phyloP scores from a whole-genome alignment of 2,329 filamentous ascomycete species.

The Endocalyx cinctus region DNA sequence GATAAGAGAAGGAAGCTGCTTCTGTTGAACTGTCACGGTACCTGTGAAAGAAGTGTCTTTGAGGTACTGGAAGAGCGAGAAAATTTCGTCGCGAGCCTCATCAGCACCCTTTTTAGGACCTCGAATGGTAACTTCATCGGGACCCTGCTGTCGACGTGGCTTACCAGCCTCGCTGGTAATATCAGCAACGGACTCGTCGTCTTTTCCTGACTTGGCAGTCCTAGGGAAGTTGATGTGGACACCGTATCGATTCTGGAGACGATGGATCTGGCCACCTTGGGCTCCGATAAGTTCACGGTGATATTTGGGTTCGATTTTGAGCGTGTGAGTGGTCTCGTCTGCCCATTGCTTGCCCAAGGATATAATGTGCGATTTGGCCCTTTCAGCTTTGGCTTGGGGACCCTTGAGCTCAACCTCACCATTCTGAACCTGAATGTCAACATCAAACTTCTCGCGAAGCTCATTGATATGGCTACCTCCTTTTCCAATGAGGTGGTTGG shows the following conservation, averaged over 20 bases:
- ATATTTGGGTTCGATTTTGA: constrained; percentile 91
- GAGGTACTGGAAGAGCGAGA: constrained; percentile 82
- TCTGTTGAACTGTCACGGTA: constrained; percentile 80
- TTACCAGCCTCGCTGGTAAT: constrained; percentile 64
- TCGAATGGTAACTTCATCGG: constrained; percentile 86
- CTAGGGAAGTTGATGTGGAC: constrained; percentile 93
- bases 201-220: constrained; percentile 56
- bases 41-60: constrained; percentile 81
- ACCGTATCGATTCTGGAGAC: constrained; percentile 85
- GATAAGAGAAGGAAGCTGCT: constrained; percentile 89
- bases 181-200: constrained; percentile 68
- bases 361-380: constrained; percentile 76
- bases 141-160: constrained; percentile 65
- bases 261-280: constrained; percentile 82
- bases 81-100: constrained; percentile 84
- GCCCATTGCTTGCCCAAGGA: constrained; percentile 77
- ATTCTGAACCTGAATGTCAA: constrained; percentile 83
- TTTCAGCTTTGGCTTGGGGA: constrained; percentile 88
- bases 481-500: constrained; percentile 75
- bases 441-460: constrained; percentile 62
- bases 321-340: constrained; percentile 79
- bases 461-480: constrained; percentile 63
- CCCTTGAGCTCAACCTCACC: constrained; percentile 95
- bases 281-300: constrained; percentile 91
- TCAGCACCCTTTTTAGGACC: constrained; percentile 92